Base-by-base conservation (phyloP, 768 basidiomycete genomes). In the Butyriboletus loyo region DNA sequence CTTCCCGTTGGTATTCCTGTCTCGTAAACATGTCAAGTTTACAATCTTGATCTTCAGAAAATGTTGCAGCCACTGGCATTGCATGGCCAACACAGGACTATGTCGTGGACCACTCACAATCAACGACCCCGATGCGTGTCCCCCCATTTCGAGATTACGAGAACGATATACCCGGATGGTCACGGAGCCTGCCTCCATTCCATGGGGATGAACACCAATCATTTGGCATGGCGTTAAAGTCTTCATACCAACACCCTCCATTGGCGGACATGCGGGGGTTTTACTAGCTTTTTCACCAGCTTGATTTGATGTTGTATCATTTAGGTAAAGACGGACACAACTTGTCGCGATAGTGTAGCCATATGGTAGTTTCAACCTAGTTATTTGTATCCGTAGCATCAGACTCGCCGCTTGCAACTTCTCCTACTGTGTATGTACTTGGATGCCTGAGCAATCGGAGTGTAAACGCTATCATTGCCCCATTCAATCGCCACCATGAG, bases 401-500 rank as follows among this genome's bases (percentile, higher is more conserved):
- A n/a, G n/a, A n/a, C n/a, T n/a, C n/a, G n/a, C n/a, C n/a, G n/a
- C n/a, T n/a, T 36, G 35, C 19, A 27, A 5, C 27, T 7, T 27
- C 27, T 27, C 27, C 5, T 27, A 27, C 5, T 27, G 6, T 27
- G 27, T 27, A 27, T n/a, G n/a, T n/a, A n/a, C n/a, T n/a, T n/a
- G n/a, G n/a, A n/a, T n/a, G n/a, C n/a, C n/a, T n/a, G n/a, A n/a
- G n/a, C n/a, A n/a, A n/a, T n/a, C n/a, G n/a, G n/a, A 17, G 38
- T 36, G 25, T n/a, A 49, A 41, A 40, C 3, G 9, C 7, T 24
- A 41, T 5, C 30, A 41, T 5, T 7, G 24, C 17, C 34, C 31
- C 13, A 11, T 17, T 25, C 21, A 27, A 31, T 46, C 30, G 42
- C 37, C 50, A 48, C 40, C 50, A 72, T 68, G 70, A 71, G 66